Percentiles rank a stretch among this genome's conserved stretches.
Conservation (phyloP, 2,329 filamentous ascomycete genomes). For the Apiospora pterosperma region DNA sequence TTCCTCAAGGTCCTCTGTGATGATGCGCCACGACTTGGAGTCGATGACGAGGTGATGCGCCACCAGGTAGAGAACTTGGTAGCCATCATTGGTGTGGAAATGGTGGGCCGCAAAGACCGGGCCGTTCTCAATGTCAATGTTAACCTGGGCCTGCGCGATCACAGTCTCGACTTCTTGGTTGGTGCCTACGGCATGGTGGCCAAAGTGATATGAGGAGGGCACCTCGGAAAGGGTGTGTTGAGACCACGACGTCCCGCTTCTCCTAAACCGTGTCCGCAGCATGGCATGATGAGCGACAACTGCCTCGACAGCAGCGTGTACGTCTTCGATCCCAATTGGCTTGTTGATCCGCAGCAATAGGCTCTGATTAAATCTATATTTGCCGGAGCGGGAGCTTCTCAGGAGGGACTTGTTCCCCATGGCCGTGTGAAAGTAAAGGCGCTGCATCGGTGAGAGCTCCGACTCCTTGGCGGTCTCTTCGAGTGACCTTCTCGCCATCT, state of each 20-base stretch:
- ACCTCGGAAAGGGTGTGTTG: constrained; percentile 40
- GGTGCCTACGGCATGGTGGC: constrained; percentile 36
- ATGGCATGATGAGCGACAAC: constrained; percentile 49
- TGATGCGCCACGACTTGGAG: constrained; percentile 46
- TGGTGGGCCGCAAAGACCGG: constrained; percentile 49
- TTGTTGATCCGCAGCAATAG: constrained; percentile 43
- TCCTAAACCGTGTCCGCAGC: constrained; percentile 45
- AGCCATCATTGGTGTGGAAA: constrained; percentile 40
- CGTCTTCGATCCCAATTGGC: constrained; percentile 36
- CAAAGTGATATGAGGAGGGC: constrained; percentile 40
- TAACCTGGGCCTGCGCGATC: constrained; percentile 37
- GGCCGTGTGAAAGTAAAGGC: constrained; percentile 47
- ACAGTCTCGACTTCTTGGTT: constrained; percentile 38
- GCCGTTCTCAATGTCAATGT: constrained; percentile 46
- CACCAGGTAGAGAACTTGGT: constrained; percentile 45
- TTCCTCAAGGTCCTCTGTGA: constrained; percentile 48
- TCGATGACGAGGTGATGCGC: constrained; percentile 53
- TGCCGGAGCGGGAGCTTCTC: constrained; percentile 27
- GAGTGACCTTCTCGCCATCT: constrained; percentile 26
- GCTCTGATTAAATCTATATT: constrained; percentile 49
- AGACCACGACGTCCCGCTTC: constrained; percentile 38
- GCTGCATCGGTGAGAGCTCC: constrained; percentile 51
- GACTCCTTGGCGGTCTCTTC: constrained; percentile 35
- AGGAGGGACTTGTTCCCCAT: constrained; percentile 34
- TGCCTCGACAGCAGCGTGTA: constrained; percentile 45